Evolutionary conservation across 1,139 yeast genomes (phyloP), one percentile per base, ranked within the genome.

Genomic region (Yamadazyma aaseri): DNA sequence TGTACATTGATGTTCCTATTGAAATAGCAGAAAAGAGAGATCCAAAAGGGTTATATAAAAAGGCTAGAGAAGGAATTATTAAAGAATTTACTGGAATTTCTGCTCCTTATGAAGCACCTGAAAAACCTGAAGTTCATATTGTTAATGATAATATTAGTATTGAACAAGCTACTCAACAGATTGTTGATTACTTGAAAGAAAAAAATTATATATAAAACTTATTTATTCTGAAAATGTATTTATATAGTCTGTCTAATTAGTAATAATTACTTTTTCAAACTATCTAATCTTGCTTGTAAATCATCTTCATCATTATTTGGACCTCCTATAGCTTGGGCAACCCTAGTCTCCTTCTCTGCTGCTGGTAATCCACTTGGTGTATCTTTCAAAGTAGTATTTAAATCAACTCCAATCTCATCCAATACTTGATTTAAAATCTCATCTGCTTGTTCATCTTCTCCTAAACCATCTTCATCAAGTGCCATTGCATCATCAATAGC

Each of bases 401-500:
- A 65, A 53, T 86, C 96, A 23, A 94, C 85, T 44, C 97, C 99
- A 56, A 92, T 87, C 56, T 92, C 98, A 55, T 92, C 99, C 53
- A 92, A 68, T 1, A 94, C 97, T 59, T 84, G 87, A 53, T 82
- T 79, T 38, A 94, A 90, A 30, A 92, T 85, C 51, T 90, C 97
- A 53, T 92, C 97, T 10, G 86, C 85, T 55, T 92, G 97, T 48
- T 86, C 96, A 46, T 83, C 89, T 47, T 81, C 83, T 34, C 71
- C 74, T 46, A 67, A 58, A 37, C 73, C 81, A 37, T 73, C 84
- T 33, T 81, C 89, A 40, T 85, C 81, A 55, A 81, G 86, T 36
- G 84, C 95, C 89, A 90, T 86, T 17, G 92, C 83, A 56, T 90
- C 97, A 55, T 92, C 98, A 49, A 94, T 83, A 10, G 96, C 95